These are phyloP conservation scores for Auriscalpium microsporum DNA, from an alignment of 768 basidiomycete genomes.

Conservation along the genomic window DNA sequence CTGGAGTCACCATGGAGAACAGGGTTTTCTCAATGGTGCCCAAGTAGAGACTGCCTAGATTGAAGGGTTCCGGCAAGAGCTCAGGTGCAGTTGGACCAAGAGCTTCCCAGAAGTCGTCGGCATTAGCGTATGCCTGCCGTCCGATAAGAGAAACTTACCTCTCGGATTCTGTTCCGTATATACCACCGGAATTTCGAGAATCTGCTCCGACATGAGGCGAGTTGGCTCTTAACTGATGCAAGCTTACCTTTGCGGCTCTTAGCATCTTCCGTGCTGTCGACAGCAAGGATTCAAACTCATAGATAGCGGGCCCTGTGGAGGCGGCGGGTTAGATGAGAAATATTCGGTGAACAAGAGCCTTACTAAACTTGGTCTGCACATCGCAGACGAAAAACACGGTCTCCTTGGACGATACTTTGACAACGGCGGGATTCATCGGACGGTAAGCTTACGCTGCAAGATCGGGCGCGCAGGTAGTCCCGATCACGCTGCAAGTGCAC, in stretches of 20 bases:
- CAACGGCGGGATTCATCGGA: conserved; percentile 13
- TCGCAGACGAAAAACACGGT: conserved; percentile 77
- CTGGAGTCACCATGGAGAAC: conserved; percentile 80
- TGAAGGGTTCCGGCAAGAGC: conserved; percentile 35
- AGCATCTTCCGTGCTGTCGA: conserved; percentile 68
- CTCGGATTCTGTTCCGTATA: conserved; percentile 78
- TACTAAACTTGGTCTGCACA: conserved; percentile 70
- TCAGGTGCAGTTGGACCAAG: conserved; percentile 63
- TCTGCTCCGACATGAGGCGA: conserved; percentile 23
- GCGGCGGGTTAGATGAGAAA: neutral
- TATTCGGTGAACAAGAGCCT: conserved; percentile 13
- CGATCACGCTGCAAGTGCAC: too few relatives aligned
- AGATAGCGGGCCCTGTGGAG: conserved; percentile 41
- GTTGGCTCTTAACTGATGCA: neutral
- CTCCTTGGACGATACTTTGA: conserved; percentile 29
- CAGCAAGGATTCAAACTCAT: conserved; percentile 65
- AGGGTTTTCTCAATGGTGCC: conserved; percentile 66
- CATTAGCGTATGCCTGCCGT: neutral
- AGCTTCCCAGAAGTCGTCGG: conserved; percentile 28
- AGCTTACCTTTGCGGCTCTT: conserved; percentile 55
- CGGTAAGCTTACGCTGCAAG: too few relatives aligned
- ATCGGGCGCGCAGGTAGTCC: too few relatives aligned
- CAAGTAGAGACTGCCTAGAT: conserved; percentile 48
- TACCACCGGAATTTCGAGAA: conserved; percentile 64
- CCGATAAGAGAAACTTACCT: conserved; percentile 35